Evolutionary conservation across 2,329 filamentous ascomycete genomes (phyloP).

Genomic region (Talaromyces sp.): DNA sequence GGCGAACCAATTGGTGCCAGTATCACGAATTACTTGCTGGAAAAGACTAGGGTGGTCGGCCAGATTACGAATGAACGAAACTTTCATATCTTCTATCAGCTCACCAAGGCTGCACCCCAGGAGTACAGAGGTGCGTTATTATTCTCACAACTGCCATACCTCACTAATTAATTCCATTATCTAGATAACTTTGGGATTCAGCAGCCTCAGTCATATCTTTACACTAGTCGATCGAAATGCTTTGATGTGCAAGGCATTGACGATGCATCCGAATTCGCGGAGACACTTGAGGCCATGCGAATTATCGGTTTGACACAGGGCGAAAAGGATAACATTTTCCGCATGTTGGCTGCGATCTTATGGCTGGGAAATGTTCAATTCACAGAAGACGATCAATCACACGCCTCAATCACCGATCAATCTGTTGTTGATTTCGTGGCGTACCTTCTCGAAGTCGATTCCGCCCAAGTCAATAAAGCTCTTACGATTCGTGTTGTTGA

Average conservation of each 20-base stretch:
- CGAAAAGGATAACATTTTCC: conserved; percentile 95
- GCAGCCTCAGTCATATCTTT: conserved; percentile 84
- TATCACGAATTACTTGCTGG: conserved; percentile 95
- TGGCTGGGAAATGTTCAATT: conserved; percentile 97
- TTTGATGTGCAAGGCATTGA: conserved; percentile 92
- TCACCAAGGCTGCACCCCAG: conserved; percentile 87
- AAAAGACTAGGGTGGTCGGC: conserved; percentile 90
- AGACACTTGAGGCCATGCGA: conserved; percentile 91
- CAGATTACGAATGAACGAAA: conserved; percentile 95
- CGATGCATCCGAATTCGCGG: conserved; percentile 79
- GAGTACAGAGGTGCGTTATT: conserved; percentile 60
- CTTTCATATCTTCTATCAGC: conserved; percentile 99
- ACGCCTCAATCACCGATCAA: conserved; percentile 79
- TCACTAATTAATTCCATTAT: neutral
- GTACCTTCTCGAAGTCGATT: conserved; percentile 83
- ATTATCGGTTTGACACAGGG: conserved; percentile 81
- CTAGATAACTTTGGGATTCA: conserved; percentile 80
- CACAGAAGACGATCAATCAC: conserved; percentile 79
- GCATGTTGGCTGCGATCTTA: conserved; percentile 83
- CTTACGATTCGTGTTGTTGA: conserved; percentile 85
- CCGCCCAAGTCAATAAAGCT: conserved; percentile 73
- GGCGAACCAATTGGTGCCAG: conserved; percentile 94
- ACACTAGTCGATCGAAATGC: conserved; percentile 91
- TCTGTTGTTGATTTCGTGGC: conserved; percentile 93
- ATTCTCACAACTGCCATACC: neutral